Conservation (phyloP, 805 yeast species). For the Myxozyma melibiosi region DNA sequence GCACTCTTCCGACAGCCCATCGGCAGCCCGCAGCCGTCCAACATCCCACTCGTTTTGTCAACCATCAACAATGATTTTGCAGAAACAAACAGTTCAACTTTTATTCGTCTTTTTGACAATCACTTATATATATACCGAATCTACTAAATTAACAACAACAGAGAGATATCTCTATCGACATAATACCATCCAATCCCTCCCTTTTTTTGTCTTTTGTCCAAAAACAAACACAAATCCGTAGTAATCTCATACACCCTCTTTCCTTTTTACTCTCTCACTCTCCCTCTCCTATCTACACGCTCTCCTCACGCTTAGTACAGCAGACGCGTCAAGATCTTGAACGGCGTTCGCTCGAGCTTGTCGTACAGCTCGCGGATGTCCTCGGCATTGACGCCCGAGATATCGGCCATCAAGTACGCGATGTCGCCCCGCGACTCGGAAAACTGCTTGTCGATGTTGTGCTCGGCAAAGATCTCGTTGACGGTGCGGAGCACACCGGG, state of each 20-base stretch:
- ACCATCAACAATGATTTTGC: too few species aligned
- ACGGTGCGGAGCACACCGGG: slow-evolving; percentile 99
- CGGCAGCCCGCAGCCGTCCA: background rate
- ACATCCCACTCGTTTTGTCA: too few species aligned
- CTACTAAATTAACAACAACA: too few species aligned
- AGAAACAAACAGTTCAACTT: background rate
- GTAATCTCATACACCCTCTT: too few species aligned
- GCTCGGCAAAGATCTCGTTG: slow-evolving; percentile 89
- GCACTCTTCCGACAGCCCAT: background rate
- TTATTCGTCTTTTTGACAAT: background rate
- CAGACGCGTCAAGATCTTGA: slow-evolving; percentile 87
- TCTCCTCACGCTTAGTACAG: slow-evolving; percentile 57
- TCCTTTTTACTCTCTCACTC: background rate
- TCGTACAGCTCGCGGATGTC: slow-evolving; percentile 85
- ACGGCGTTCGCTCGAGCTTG: slow-evolving; percentile 84
- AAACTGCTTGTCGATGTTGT: slow-evolving; percentile 96
- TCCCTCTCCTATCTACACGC: background rate
- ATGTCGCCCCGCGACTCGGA: slow-evolving; percentile 96
- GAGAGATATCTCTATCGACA: too few species aligned
- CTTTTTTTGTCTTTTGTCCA: too few species aligned
- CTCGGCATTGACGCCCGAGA: slow-evolving; percentile 75
- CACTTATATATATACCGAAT: too few species aligned
- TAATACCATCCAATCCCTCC: too few species aligned
- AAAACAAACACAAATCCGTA: too few species aligned
- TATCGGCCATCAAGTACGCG: slow-evolving; percentile 98